Base-by-base conservation (phyloP, 2,329 filamentous ascomycete genomes). In the Chrysoporthe puriensis region DNA sequence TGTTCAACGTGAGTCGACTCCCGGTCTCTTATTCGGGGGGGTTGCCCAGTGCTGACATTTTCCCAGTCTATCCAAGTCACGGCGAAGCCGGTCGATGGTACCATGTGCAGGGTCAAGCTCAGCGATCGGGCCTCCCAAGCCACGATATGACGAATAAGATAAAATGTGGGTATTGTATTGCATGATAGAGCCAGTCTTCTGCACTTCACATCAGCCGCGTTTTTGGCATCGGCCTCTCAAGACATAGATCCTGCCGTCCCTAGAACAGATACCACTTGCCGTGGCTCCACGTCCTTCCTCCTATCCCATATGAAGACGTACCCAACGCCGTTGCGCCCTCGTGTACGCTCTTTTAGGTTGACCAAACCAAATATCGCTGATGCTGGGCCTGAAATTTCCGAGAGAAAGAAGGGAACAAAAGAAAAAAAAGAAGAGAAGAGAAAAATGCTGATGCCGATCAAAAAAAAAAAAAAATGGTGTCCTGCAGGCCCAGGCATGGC, bases 1-100 rank as follows among this genome's bases (percentile, higher is more conserved):
- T 76, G 26, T 76, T 75, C 66, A 76, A 72, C 46, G 74, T 76
- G 52, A 73, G 75, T 72, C 52, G 13, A 8, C 2, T n/a, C n/a
- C n/a, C 44, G 4, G 18, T 14, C 1, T 26, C 14, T 32, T 18
- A 3, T 1, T 50, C 11, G 11, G 8, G 21, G 32, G 13, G 6
- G 2, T 7, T 40, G 9, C 11, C 11, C 2, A 18, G 40, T 60
- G 18, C 56, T 64, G 62, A 54, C 68, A 58, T 59, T 69, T n/a
- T 1, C 58, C 14, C 48, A 76, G 74, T 73, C 70, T 5, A 62
- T 66, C 4, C 71, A 74, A 54, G 69, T 76, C 11, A 77, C 75
- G 26, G 70, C 75, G 2, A 75, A 75, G 59, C 74, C 74, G 13
- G 70, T 73, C 9, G 75, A 76, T 44, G 70, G 71, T 32, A 73